phyloP scores from a whole-genome alignment of 2,329 filamentous ascomycete species.

The Torrubiellomyces zombiae region DNA sequence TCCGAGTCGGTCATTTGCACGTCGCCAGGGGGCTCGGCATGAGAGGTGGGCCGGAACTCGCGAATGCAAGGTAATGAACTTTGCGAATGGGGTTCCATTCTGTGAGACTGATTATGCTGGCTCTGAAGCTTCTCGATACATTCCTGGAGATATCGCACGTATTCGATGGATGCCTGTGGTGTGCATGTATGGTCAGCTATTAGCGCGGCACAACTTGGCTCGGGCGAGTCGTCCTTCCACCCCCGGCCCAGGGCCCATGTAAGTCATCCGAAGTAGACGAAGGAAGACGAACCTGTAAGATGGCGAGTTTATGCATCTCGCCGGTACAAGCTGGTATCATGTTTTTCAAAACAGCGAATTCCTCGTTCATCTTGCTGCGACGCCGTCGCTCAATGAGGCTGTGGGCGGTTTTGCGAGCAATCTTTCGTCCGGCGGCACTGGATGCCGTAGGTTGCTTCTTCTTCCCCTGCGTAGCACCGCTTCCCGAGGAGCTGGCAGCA shows the following conservation, averaged over 20 bases:
- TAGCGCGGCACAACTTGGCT: not conserved
- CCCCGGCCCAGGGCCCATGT: too few relatives aligned
- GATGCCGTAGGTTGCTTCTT: constrained; percentile 62
- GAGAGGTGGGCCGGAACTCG: constrained; percentile 23
- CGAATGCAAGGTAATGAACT: constrained; percentile 19
- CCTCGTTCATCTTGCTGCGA: constrained; percentile 96
- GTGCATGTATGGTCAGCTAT: constrained; percentile 1
- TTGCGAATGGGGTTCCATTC: constrained; percentile 11
- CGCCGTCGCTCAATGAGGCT: constrained; percentile 82
- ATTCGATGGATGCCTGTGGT: constrained; percentile 78
- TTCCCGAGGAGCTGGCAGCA: constrained; percentile 5
- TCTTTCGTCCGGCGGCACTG: constrained; percentile 82
- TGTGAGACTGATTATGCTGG: constrained; percentile 22
- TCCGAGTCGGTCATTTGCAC: constrained; percentile 46
- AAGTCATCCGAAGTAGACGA: too few relatives aligned
- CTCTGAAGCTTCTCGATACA: constrained; percentile 69
- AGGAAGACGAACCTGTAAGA: constrained; percentile 65
- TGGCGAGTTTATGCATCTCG: constrained; percentile 96
- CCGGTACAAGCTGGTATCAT: constrained; percentile 95
- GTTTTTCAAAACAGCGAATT: constrained; percentile 81
- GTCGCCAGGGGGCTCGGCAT: constrained; percentile 24
- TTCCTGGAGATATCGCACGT: constrained; percentile 82
- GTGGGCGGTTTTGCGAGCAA: constrained; percentile 88
- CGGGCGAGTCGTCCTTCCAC: too few relatives aligned
- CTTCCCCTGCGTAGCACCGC: constrained; percentile 32